These are phyloP conservation scores for Knufia fluminis DNA, from an alignment of 2,329 filamentous ascomycete genomes.

Conservation along the genomic window DNA sequence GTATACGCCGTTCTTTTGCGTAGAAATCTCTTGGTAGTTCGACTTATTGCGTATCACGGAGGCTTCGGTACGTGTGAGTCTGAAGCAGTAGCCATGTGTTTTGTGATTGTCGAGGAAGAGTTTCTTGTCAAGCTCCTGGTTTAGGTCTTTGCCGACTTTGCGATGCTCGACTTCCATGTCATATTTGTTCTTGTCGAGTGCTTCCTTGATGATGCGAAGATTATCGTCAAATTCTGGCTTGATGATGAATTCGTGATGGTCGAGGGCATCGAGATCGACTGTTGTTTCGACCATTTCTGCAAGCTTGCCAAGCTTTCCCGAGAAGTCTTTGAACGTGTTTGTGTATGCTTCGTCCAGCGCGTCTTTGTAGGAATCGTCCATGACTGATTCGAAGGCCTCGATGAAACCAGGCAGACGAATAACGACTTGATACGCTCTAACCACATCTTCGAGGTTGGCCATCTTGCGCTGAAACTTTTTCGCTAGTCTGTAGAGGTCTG, in stretches of 20 bases:
- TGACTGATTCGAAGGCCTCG: slow-evolving; percentile 78
- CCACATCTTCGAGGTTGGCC: slow-evolving; percentile 90
- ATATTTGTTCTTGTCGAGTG: slow-evolving; percentile 71
- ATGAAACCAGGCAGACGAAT: slow-evolving; percentile 88
- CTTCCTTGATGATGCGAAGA: slow-evolving; percentile 77
- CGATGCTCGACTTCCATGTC: slow-evolving; percentile 79
- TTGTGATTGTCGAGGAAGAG: slow-evolving; percentile 95
- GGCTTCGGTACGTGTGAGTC: slow-evolving; percentile 81
- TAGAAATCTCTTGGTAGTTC: slow-evolving; percentile 87
- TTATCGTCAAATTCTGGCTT: slow-evolving; percentile 95
- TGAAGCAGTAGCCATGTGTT: slow-evolving; percentile 93
- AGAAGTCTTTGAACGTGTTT: slow-evolving; percentile 65
- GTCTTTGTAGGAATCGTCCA: slow-evolving; percentile 88
- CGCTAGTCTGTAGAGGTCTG: slow-evolving; percentile 83
- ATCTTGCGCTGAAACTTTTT: slow-evolving; percentile 91
- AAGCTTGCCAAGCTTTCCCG: slow-evolving; percentile 70
- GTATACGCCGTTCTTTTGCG: slow-evolving; percentile 97
- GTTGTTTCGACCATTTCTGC: slow-evolving; percentile 99
- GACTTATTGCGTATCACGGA: slow-evolving; percentile 87
- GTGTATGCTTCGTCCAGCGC: slow-evolving; percentile 83
- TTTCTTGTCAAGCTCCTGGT: slow-evolving; percentile 94
- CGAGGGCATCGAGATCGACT: slow-evolving; percentile 86
- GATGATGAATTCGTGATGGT: slow-evolving; percentile 97
- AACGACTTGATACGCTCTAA: slow-evolving; percentile 86
- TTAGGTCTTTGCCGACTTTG: slow-evolving; percentile 67